These are phyloP conservation scores for Colletotrichum tabaci DNA, from an alignment of 2,329 filamentous ascomycete species.

Conservation along the genomic window DNA sequence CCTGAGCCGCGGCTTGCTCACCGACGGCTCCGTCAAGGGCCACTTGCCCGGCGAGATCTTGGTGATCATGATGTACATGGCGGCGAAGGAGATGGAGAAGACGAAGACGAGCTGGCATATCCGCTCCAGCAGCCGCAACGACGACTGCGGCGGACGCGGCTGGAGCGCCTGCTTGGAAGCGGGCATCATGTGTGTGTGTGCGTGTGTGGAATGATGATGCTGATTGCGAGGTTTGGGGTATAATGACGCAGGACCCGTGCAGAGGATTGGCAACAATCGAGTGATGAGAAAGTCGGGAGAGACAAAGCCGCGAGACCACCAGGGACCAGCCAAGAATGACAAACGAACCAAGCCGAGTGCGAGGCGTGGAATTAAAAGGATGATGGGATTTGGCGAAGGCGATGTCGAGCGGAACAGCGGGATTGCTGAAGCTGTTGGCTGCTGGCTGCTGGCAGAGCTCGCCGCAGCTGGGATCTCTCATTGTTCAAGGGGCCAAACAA, in stretches of 20 bases:
- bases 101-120: conserved; percentile 39
- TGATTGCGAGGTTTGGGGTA: not conserved
- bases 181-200: conserved; percentile 9
- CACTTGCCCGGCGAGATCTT: conserved; percentile 42
- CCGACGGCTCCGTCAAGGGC: conserved; percentile 36
- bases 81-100: conserved; percentile 38
- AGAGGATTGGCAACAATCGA: not conserved
- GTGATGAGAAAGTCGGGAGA: not conserved
- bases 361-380: conserved; percentile 11
- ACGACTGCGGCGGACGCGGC: conserved; percentile 35
- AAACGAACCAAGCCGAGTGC: not conserved
- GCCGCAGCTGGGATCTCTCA: conserved; percentile 19
- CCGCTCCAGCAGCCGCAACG: conserved; percentile 26
- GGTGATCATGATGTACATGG: conserved; percentile 41
- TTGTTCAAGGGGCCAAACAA: conserved; percentile 35
- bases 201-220: not conserved
- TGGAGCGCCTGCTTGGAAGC: conserved; percentile 26
- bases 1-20: conserved; percentile 32
- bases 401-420: conserved; percentile 16
- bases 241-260: not conserved
- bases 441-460: not conserved
- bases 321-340: not conserved
- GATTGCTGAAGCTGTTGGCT: conserved; percentile 13
- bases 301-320: not conserved
- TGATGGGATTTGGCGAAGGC: conserved; percentile 16